phyloP scores from a whole-genome alignment of 2,329 filamentous ascomycete genomes.

The Akanthomyces uredinophilus region DNA sequence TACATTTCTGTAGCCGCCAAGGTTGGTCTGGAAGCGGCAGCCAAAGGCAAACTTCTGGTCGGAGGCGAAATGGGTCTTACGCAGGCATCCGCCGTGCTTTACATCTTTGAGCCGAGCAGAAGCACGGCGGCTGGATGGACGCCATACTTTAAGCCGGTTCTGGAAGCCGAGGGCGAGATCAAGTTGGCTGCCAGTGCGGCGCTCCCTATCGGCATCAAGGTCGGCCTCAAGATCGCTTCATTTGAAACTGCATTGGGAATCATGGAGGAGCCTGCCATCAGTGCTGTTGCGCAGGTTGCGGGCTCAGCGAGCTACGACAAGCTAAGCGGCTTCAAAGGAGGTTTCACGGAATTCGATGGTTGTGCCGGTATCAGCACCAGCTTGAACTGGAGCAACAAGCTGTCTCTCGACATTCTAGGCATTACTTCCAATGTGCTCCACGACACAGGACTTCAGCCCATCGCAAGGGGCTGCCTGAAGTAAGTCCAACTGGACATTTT shows the following conservation, averaged over 20 bases:
- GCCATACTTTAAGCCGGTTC: constrained; percentile 26
- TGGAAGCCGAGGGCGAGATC: constrained; percentile 26
- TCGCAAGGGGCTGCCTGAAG: constrained; percentile 22
- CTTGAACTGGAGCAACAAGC: constrained; percentile 25
- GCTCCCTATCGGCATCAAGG: constrained; percentile 25
- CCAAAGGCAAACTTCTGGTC: constrained; percentile 24
- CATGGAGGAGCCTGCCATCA: constrained; percentile 26
- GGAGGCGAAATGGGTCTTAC: constrained; percentile 27
- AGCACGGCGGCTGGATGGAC: constrained; percentile 21
- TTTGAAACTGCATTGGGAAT: constrained; percentile 22
- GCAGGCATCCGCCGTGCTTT: constrained; percentile 21
- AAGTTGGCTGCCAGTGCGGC: constrained; percentile 23
- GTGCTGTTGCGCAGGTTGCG: constrained; percentile 19
- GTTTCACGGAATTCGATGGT: constrained; percentile 19
- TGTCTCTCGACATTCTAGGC: constrained; percentile 21
- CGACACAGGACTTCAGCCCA: constrained; percentile 21
- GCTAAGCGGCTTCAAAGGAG: constrained; percentile 16
- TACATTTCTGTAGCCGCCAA: constrained; percentile 21
- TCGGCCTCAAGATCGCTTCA: constrained; percentile 20
- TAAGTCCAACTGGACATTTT: constrained; percentile 14
- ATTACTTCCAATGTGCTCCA: constrained; percentile 16
- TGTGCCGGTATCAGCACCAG: constrained; percentile 25
- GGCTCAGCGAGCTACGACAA: constrained; percentile 16
- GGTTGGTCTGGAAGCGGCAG: constrained; percentile 21
- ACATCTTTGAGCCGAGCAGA: constrained; percentile 21